Evolutionary conservation across 305 asterid genomes (phyloP).

Genomic region (Rubia peregrina): DNA sequence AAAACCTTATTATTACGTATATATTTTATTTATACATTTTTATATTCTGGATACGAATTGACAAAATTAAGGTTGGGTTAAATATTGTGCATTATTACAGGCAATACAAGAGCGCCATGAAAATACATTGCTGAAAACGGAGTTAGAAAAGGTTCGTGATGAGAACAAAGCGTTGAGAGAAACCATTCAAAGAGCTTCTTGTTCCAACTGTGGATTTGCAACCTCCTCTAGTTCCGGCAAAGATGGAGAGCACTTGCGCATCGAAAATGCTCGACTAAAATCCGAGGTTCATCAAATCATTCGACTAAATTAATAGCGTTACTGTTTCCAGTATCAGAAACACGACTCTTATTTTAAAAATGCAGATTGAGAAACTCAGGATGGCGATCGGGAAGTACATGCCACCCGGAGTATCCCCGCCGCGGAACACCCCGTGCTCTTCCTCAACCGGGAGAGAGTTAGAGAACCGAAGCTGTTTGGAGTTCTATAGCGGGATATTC

Average conservation of each 20-base stretch:
- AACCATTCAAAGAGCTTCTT: constrained; percentile 34
- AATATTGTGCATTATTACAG: constrained; percentile 28
- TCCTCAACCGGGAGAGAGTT: constrained; percentile 39
- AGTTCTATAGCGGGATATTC: constrained; percentile 30
- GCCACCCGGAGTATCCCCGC: constrained; percentile 34
- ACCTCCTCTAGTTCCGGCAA: constrained; percentile 28
- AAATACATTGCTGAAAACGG: constrained; percentile 55
- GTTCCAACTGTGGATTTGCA: constrained; percentile 60
- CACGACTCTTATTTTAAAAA: neutral
- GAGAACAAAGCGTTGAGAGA: constrained; percentile 55
- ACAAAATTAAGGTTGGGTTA: neutral
- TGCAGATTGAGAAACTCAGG: constrained; percentile 68
- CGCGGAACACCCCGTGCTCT: constrained; percentile 30
- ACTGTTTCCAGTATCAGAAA: neutral
- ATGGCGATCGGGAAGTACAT: constrained; percentile 36
- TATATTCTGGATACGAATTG: no score
- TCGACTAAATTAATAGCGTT: neutral
- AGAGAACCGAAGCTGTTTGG: constrained; percentile 41
- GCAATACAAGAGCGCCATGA: constrained; percentile 93
- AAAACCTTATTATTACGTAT: neutral
- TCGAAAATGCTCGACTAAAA: constrained; percentile 70
- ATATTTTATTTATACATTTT: neutral
- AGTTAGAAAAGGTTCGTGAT: constrained; percentile 63
- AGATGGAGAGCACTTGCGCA: constrained; percentile 47
- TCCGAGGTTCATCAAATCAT: constrained; percentile 47